Evolutionary conservation across 2,329 filamentous ascomycete genomes (phyloP), one percentile per base, ranked within the genome.

Genomic region (Colletotrichum tofieldiae): DNA sequence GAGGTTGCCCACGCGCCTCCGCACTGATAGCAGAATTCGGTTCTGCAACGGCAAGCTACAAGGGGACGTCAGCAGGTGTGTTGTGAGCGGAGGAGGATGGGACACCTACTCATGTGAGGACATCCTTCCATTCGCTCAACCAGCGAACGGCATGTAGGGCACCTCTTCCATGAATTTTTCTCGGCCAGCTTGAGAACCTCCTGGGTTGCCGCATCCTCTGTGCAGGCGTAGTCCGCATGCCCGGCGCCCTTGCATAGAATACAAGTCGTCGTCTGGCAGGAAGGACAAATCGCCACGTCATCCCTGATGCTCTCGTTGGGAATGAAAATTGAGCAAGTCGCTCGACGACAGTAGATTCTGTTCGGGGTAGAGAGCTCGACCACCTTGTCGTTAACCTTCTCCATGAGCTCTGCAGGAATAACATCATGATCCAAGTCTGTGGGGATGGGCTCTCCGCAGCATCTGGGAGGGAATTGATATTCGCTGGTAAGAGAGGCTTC

Each of bases 91-190:
- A 32, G 8, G 12, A 12, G n/a, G 16, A 14, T 5, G 3, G n/a
- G 14, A 6, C 14, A 85, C 86, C 76, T 74, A 91, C 89, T 88
- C 4, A 91, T 91, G 63, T 91, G 89, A 62, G 87, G 82, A 71
- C 89, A 91, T 1, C 89, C 89, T 0, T 45, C n/a, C 0, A 76
- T 39, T 0, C 89, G 78, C 77, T 90, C 87, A 0, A 91, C 82
- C 16, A 91, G 43, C 0, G 80, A 71, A 2, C 73, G 75, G 74
- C 89, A 91, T 0, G 73, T 67, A 5, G 76, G 77, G 70, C 89
- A 91, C 2, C 84, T 80, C 76, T 88, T 84, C 89, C 89, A 91
- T 1, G 83, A 82, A 5, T 86, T 78, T 4, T 81, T 71, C 0
- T 74, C 67, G 0, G 86, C 88, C 0, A 86, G 58, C 0, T 77